Conservation (phyloP, 1,139 yeast species). For the Candida smagusa region DNA sequence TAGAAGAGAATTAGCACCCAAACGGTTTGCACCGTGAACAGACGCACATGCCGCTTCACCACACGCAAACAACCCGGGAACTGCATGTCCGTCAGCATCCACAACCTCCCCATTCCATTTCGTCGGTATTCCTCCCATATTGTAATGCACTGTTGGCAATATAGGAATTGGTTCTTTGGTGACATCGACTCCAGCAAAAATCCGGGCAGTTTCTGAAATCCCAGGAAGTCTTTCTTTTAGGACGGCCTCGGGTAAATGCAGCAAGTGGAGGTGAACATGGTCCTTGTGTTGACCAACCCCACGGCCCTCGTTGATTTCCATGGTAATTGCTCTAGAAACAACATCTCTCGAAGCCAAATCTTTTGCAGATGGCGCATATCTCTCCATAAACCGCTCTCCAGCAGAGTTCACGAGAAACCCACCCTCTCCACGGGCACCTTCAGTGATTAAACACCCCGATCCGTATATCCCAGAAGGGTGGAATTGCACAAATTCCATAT, state of each 20-base stretch:
- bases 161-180: constrained; percentile 98
- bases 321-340: constrained; percentile 93
- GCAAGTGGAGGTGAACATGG: constrained; percentile 88
- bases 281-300: constrained; percentile 96
- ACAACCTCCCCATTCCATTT: constrained; percentile 93
- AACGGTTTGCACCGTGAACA: constrained; percentile 97
- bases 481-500: constrained; percentile 95
- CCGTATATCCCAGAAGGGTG: constrained; percentile 99
- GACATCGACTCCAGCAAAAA: constrained; percentile 97
- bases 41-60: constrained; percentile 99
- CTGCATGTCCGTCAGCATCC: constrained; percentile 75
- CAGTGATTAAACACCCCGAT: constrained; percentile 95
- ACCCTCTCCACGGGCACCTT: constrained; percentile 99
- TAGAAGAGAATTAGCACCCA: constrained; percentile 93
- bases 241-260: constrained; percentile 87
- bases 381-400: constrained; percentile 99
- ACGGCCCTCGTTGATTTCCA: constrained; percentile 97
- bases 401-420: constrained; percentile 90
- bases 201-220: constrained; percentile 95
- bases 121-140: constrained; percentile 99
- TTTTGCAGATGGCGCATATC: constrained; percentile 97
- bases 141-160: constrained; percentile 95
- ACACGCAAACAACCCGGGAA: constrained; percentile 91
- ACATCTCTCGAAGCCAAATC: constrained; percentile 97
- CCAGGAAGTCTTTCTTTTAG: constrained; percentile 95